Conservation (phyloP, 805 yeast genomes). For the Priceomyces melissophilus region DNA sequence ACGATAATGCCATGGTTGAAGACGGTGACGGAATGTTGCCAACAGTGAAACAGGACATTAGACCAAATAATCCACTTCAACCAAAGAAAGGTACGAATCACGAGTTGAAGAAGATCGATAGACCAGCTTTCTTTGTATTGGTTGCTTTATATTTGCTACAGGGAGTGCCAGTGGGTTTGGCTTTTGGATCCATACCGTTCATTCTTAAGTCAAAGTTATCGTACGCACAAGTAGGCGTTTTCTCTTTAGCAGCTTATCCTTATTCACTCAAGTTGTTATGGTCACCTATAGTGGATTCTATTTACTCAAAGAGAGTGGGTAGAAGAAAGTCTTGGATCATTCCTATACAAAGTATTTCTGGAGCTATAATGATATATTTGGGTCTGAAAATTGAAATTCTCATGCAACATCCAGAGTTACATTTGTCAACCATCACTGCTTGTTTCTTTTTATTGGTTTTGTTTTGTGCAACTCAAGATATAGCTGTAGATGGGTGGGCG, state of each 20-base stretch:
- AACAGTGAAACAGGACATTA: slow-evolving; percentile 16
- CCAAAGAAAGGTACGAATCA: background rate
- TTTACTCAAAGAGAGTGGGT: slow-evolving; percentile 65
- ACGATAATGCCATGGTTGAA: slow-evolving; percentile 24
- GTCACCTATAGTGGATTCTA: slow-evolving; percentile 95
- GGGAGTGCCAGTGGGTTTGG: slow-evolving; percentile 96
- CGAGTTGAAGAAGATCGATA: slow-evolving; percentile 38
- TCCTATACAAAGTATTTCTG: slow-evolving; percentile 84
- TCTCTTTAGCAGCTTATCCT: slow-evolving; percentile 91
- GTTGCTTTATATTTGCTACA: slow-evolving; percentile 78
- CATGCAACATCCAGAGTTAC: slow-evolving; percentile 47
- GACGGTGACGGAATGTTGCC: slow-evolving; percentile 39
- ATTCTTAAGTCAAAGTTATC: slow-evolving; percentile 76
- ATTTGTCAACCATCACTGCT: slow-evolving; percentile 57
- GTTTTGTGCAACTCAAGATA: slow-evolving; percentile 95
- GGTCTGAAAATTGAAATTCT: slow-evolving; percentile 55
- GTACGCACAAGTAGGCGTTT: slow-evolving; percentile 86
- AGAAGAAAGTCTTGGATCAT: slow-evolving; percentile 91
- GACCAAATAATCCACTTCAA: slow-evolving; percentile 1
- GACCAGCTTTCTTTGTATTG: slow-evolving; percentile 71
- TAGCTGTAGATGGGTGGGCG: slow-evolving; percentile 99
- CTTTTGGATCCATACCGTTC: slow-evolving; percentile 93
- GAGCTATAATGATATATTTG: slow-evolving; percentile 60
- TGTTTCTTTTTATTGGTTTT: slow-evolving; percentile 77
- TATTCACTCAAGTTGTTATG: slow-evolving; percentile 88